phyloP scores from a whole-genome alignment of 2,329 filamentous ascomycete species.

The Mollisiaceae sp. region DNA sequence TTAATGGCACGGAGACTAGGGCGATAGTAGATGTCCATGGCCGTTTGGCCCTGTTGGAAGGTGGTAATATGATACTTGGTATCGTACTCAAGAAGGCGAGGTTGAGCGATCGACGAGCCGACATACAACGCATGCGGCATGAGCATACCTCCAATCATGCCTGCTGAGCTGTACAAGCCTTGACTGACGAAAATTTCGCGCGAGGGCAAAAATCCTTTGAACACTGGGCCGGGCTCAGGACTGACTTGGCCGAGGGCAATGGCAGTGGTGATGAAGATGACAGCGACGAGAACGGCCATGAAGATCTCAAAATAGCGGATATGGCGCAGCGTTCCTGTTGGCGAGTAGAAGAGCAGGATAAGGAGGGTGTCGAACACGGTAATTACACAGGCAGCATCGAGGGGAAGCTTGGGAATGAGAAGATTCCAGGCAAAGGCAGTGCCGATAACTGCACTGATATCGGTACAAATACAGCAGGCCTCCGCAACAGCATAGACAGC shows the following conservation, averaged over 20 bases:
- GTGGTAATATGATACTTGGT: slow-evolving; percentile 7
- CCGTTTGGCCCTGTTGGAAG: slow-evolving; percentile 7
- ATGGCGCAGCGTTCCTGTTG: slow-evolving; percentile 5
- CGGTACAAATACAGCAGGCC: slow-evolving; percentile 12
- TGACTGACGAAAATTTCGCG: slow-evolving; percentile 11
- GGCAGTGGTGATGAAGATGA: slow-evolving; percentile 6
- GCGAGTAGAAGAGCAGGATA: slow-evolving; percentile 14
- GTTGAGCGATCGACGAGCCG: slow-evolving; percentile 13
- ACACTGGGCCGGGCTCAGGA: slow-evolving; percentile 4
- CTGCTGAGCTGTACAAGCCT: slow-evolving; percentile 5
- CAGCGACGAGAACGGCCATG: slow-evolving; percentile 7
- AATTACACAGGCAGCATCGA: slow-evolving; percentile 14
- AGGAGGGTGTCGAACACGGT: slow-evolving; percentile 12
- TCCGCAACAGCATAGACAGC: slow-evolving; percentile 13
- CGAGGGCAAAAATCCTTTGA: slow-evolving; percentile 18
- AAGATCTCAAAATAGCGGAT: slow-evolving; percentile 17
- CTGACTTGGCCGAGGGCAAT: slow-evolving; percentile 11
- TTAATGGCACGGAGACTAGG: slow-evolving; percentile 12
- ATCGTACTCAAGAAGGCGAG: slow-evolving; percentile 11
- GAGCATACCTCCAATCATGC: slow-evolving; percentile 14
- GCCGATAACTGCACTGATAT: slow-evolving; percentile 15
- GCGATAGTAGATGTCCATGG: slow-evolving; percentile 17
- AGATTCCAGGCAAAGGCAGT: slow-evolving; percentile 18
- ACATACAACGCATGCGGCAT: slow-evolving; percentile 19
- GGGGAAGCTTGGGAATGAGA: slow-evolving; percentile 16